Percentiles rank a stretch among this genome's conserved stretches.
These are phyloP conservation scores for Phyllosticta citribraziliensis DNA, from an alignment of 2,329 filamentous ascomycete species.

Conservation along the genomic window DNA sequence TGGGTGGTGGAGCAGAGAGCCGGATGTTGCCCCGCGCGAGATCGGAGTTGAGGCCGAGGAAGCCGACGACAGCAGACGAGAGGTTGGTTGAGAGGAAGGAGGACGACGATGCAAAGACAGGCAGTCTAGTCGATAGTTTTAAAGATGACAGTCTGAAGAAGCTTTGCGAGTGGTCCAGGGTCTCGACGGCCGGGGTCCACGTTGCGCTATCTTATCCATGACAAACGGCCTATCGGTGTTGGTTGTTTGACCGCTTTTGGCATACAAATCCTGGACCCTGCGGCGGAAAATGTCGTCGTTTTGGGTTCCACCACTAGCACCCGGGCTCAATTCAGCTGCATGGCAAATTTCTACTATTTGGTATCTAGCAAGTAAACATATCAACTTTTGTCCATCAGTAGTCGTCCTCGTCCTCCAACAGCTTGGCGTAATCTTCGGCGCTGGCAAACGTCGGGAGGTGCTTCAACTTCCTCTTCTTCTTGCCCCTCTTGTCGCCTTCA, in stretches of 20 bases:
- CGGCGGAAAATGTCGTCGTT: background rate
- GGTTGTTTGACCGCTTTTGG: background rate
- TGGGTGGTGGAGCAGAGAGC: background rate
- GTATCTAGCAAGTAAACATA: background rate
- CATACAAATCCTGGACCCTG: background rate
- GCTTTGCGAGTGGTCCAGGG: background rate
- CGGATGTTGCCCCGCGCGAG: background rate
- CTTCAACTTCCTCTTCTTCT: constrained; percentile 77
- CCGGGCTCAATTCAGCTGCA: background rate
- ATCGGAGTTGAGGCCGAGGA: background rate
- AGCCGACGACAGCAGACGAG: background rate
- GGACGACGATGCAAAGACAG: background rate
- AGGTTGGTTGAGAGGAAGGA: background rate
- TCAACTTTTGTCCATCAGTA: background rate
- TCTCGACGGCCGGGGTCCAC: background rate
- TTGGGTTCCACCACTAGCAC: background rate
- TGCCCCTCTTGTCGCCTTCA: constrained; percentile 29
- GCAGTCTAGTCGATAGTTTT: background rate
- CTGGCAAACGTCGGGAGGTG: constrained; percentile 87
- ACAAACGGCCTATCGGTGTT: background rate
- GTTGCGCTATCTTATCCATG: background rate
- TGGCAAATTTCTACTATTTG: background rate
- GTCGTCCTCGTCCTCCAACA: constrained; percentile 60
- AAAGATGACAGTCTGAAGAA: background rate
- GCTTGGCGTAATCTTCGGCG: constrained; percentile 82